Percentiles rank a stretch among this genome's conserved stretches.
These are phyloP conservation scores for Lumnitzera littorea DNA, from an alignment of 345 rosid species.

Conservation along the genomic window DNA sequence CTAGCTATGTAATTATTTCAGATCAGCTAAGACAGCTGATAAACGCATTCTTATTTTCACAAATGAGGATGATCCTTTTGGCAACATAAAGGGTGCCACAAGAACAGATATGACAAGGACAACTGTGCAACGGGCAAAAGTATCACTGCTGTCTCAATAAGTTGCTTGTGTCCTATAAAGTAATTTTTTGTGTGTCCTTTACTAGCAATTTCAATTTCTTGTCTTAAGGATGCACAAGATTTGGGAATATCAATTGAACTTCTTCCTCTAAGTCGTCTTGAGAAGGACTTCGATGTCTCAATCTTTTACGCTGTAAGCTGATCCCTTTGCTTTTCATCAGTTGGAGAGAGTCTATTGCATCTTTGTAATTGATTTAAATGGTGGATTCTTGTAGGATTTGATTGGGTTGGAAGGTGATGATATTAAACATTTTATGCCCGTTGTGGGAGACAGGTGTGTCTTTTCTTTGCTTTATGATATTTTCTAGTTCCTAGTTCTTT, in stretches of 20 bases:
- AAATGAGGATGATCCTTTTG: conserved; percentile 93
- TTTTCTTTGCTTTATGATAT: background rate
- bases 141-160: conserved; percentile 15
- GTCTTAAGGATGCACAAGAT: conserved; percentile 86
- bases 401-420: conserved; percentile 65
- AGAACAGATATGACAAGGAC: conserved; percentile 88
- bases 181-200: background rate
- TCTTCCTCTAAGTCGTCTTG: conserved; percentile 60
- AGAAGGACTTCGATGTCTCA: conserved; percentile 59
- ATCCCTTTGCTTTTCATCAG: conserved; percentile 14
- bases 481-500: background rate
- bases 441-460: conserved; percentile 56
- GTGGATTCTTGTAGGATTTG: conserved; percentile 41
- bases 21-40: conserved; percentile 80
- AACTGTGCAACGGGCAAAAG: conserved; percentile 93
- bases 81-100: conserved; percentile 56
- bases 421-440: conserved; percentile 48
- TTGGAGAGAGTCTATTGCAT: background rate
- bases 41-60: conserved; percentile 83
- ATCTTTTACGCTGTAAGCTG: conserved; percentile 57
- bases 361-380: conserved; percentile 3
- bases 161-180: conserved; percentile 8
- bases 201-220: background rate
- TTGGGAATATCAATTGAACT: conserved; percentile 91
- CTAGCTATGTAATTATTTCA: conserved; percentile 21